A percentile compares a stretch with the other conserved stretches of the same genome.
phyloP scores from a whole-genome alignment of 495 filamentous ascomycete genomes.

The Penicillium tannophilum region DNA sequence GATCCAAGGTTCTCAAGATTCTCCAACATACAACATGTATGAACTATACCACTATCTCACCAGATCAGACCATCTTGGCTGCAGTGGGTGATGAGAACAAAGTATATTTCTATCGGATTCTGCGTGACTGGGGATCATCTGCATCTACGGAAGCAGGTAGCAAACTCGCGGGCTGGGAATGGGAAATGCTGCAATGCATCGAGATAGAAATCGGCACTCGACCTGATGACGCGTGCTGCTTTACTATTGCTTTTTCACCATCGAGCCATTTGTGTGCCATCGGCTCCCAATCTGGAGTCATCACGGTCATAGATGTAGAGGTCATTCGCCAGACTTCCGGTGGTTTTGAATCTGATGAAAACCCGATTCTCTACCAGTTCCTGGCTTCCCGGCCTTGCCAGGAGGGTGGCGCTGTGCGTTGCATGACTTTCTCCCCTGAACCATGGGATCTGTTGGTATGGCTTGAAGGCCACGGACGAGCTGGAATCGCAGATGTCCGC shows the following conservation, averaged over 20 bases:
- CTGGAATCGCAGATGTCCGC: conserved; percentile 83
- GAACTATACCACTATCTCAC: conserved; percentile 91
- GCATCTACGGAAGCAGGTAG: conserved; percentile 47
- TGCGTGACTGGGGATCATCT: conserved; percentile 40
- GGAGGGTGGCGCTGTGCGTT: conserved; percentile 78
- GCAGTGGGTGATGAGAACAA: conserved; percentile 84
- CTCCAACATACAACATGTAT: conserved; percentile 76
- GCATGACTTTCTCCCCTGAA: conserved; percentile 87
- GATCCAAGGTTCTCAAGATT: conserved; percentile 61
- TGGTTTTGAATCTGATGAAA: conserved; percentile 35
- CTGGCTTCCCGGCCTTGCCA: conserved; percentile 58
- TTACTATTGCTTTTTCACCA: conserved; percentile 72
- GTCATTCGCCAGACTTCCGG: conserved; percentile 42
- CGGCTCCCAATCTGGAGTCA: conserved; percentile 70
- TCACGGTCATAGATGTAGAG: conserved; percentile 66
- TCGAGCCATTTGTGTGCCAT: conserved; percentile 68
- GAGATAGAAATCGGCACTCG: conserved; percentile 42
- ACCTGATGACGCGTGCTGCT: conserved; percentile 54
- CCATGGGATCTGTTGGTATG: conserved; percentile 91
- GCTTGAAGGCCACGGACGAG: conserved; percentile 84
- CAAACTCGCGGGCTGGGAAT: conserved; percentile 44
- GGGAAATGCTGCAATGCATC: conserved; percentile 35
- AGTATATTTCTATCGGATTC: conserved; percentile 74
- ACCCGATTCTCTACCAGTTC: conserved; percentile 47
- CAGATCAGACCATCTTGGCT: conserved; percentile 77